Evolutionary conservation across 2,329 filamentous ascomycete genomes (phyloP), one percentile per base, ranked within the genome.

Genomic region (Penicillium griseofulvum): DNA sequence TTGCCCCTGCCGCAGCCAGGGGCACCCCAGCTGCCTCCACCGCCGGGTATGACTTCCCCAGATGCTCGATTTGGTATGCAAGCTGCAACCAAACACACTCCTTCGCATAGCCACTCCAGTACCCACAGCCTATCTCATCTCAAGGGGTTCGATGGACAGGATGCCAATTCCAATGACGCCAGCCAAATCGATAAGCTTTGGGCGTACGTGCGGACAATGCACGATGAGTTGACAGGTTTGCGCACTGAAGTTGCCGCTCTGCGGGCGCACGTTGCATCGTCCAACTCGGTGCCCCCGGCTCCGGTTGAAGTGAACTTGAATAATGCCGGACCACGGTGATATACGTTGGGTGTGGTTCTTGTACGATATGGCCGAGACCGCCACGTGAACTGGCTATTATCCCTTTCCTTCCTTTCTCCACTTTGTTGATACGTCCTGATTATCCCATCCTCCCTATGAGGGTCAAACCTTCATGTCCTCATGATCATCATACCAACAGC

Each of bases 61-160:
- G 76, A 79, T 59, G 59, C 73, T 45, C 74, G 76, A 34, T 78
- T 72, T 56, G 69, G 73, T n/a, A 61, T 78, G 38, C 74, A 76
- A 42, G 68, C 63, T 24, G 61, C 73, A 24, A 60, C 69, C 5
- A 76, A 74, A 42, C 74, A 75, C 49, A 69, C 64, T 3, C 56
- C 69, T 34, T 66, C 68, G 5, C 69, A 72, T 47, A 70, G 67
- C 34, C 71, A 72, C 55, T 67, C 72, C 7, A 71, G 66, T 54
- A 74, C 63, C 36, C 68, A 74, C 52, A 60, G 68, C 31, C 65
- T 68, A 19, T 57, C 67, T n/a, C 24, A 61, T 1, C 57, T 61
- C 6, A 70, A 70, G 42, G 63, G 68, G 5, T 55, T 62, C 8
- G 67, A 72, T n/a, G 53, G 63, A 17, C 34, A 61, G 12, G 60